Percentiles rank a stretch among this genome's conserved stretches.
These are phyloP conservation scores for apple (Malus domestica) DNA, from an alignment of 306 rosid species.

Conservation along the genomic window ASM211411v1 NC_041797.1:7619501-7620000, in stretches of 20 bases:
- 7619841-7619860: neutral
- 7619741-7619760: slow-evolving; percentile 26
- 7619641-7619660: slow-evolving; percentile 27
- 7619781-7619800: neutral
- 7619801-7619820: neutral
- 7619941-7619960: slow-evolving; percentile 24
- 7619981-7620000: slow-evolving; percentile 31
- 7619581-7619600: slow-evolving; percentile 20
- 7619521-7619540: slow-evolving; percentile 1
- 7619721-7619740: slow-evolving; percentile 25
- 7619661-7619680: slow-evolving; percentile 26
- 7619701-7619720: slow-evolving; percentile 22
- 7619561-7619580: slow-evolving; percentile 31
- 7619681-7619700: slow-evolving; percentile 27
- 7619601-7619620: slow-evolving; percentile 27
- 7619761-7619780: slow-evolving; percentile 5
- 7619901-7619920: neutral
- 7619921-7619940: slow-evolving; percentile 14
- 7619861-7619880: neutral
- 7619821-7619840: neutral
- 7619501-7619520: neutral
- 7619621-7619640: slow-evolving; percentile 28
- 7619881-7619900: neutral
- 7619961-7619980: slow-evolving; percentile 25
- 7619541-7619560: slow-evolving; percentile 27